phyloP scores from a whole-genome alignment of 441 rosid genomes.

The Gossypium gossypioides region DNA sequence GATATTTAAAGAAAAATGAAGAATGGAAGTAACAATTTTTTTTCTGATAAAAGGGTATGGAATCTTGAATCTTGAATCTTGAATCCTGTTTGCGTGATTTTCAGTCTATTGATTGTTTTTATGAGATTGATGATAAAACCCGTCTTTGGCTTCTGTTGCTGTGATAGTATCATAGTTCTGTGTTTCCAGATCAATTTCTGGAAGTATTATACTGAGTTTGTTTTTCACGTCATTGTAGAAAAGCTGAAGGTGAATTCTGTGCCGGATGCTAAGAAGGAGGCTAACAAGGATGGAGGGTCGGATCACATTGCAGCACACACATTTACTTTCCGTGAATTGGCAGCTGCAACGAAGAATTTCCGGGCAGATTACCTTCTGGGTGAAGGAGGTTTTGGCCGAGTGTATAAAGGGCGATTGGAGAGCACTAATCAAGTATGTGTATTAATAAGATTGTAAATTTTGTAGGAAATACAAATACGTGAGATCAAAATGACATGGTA shows the following conservation, averaged over 20 bases:
- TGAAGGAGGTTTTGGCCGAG: slow-evolving; percentile 66
- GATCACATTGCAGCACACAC: slow-evolving; percentile 54
- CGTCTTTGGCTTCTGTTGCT: background rate
- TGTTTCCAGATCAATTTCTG: background rate
- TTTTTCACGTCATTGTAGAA: slow-evolving; percentile 23
- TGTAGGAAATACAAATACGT: background rate
- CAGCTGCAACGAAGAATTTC: slow-evolving; percentile 55
- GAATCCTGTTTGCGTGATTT: background rate
- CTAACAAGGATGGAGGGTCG: slow-evolving; percentile 35
- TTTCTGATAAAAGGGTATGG: background rate
- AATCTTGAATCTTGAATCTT: background rate
- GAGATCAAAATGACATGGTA: background rate
- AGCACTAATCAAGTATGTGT: slow-evolving; percentile 45
- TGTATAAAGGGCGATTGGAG: slow-evolving; percentile 57
- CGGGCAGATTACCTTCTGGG: slow-evolving; percentile 60
- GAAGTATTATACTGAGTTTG: background rate
- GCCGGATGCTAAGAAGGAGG: slow-evolving; percentile 29
- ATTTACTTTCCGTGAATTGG: slow-evolving; percentile 57
- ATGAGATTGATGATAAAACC: background rate
- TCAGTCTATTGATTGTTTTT: background rate
- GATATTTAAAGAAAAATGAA: background rate
- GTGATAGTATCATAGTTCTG: no score
- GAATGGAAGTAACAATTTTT: background rate
- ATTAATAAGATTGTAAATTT: background rate
- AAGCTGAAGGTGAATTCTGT: slow-evolving; percentile 27